A percentile compares a stretch with the other conserved stretches of the same genome.
Evolutionary conservation across 2,329 filamentous ascomycete species (phyloP).

Genomic region (Monosporascus ibericus): DNA sequence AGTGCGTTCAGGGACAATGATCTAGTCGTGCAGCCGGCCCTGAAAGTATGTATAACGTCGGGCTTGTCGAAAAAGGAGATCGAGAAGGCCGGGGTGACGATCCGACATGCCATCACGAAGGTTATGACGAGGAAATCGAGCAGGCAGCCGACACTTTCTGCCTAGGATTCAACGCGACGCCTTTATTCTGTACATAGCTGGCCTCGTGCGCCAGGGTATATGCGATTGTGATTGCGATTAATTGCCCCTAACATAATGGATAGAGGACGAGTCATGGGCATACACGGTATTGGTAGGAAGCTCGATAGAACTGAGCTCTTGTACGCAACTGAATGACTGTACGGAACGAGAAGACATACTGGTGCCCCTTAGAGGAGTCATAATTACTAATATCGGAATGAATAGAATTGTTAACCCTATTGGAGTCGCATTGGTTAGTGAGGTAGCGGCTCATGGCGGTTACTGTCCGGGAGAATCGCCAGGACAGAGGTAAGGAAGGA

Average conservation of each 20-base stretch:
- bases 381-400: background rate
- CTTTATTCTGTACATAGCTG: background rate
- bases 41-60: conserved; percentile 87
- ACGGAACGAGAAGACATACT: background rate
- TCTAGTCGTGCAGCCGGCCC: conserved; percentile 68
- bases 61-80: conserved; percentile 90
- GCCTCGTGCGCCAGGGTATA: too few species aligned
- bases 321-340: background rate
- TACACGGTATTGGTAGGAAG: too few species aligned
- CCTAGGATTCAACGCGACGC: conserved; percentile 19
- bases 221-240: background rate
- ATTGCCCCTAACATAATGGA: background rate
- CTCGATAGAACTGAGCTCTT: background rate
- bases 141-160: conserved; percentile 35
- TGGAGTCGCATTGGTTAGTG: too few species aligned
- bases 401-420: background rate
- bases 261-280: background rate
- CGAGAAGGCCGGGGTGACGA: conserved; percentile 83
- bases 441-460: too few species aligned
- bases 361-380: background rate
- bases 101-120: conserved; percentile 91
- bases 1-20: conserved; percentile 61
- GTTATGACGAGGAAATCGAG: conserved; percentile 65
- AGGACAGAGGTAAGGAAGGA: too few species aligned
- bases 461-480: too few species aligned